phyloP scores from a whole-genome alignment of 768 basidiomycete species.

The Lactifluus hygrophoroides region DNA sequence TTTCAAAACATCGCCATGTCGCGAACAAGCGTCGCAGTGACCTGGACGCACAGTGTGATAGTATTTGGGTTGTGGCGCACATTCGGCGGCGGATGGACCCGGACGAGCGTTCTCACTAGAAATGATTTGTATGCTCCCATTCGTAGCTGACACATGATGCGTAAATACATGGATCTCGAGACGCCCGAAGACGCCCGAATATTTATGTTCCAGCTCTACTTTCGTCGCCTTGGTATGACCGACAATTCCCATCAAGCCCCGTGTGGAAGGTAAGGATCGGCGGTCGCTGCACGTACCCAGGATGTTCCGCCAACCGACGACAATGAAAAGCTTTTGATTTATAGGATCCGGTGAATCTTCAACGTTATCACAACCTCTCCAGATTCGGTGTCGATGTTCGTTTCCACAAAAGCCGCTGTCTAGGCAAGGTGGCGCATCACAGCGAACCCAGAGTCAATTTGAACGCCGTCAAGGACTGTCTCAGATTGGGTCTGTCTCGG shows the following conservation, averaged over 20 bases:
- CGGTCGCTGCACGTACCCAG: constrained; percentile 1
- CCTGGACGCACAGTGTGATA: background rate
- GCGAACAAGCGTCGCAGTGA: too few relatives aligned
- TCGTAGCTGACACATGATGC: background rate
- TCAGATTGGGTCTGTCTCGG: constrained; percentile 1
- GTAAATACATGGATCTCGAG: background rate
- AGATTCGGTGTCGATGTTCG: background rate
- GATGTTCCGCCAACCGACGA: background rate
- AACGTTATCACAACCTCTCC: background rate
- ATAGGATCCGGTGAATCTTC: background rate
- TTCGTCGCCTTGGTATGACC: background rate
- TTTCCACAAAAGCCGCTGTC: background rate
- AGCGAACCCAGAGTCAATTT: background rate
- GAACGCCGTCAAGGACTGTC: background rate
- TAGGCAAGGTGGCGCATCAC: background rate
- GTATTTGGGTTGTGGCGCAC: background rate
- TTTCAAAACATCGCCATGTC: too few relatives aligned
- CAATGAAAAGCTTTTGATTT: background rate
- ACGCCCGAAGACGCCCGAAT: background rate
- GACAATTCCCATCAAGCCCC: background rate
- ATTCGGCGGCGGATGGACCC: background rate
- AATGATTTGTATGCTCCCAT: background rate
- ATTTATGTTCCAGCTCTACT: background rate
- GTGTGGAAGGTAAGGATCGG: constrained; percentile 8
- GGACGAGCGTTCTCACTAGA: background rate